Conservation (phyloP, 179 eudicot species). For the Spinacia oleracea region DNA sequence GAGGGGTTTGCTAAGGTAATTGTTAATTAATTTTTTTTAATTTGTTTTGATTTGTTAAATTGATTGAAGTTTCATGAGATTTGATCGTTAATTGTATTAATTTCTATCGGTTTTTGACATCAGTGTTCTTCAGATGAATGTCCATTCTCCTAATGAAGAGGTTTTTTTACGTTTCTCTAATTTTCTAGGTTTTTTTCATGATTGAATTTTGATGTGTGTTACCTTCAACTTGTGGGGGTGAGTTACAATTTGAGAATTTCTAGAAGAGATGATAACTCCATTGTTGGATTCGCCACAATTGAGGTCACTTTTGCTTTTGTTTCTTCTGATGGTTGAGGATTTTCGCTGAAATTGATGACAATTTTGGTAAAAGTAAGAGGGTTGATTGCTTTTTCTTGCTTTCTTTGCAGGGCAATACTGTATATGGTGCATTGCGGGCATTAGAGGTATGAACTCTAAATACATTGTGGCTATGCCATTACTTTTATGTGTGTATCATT, state of each 20-base stretch:
- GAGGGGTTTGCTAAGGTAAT: too few species aligned
- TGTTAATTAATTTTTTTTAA: too few species aligned
- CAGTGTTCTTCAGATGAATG: constrained; percentile 45
- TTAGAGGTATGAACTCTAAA: constrained; percentile 63
- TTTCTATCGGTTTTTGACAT: constrained; percentile 54
- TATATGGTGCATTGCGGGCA: constrained; percentile 93
- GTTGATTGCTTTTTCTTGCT: constrained; percentile 7
- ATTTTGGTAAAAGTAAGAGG: constrained; percentile 31
- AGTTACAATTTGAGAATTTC: constrained; percentile 71
- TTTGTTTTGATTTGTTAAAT: too few species aligned
- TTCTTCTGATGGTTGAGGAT: constrained; percentile 37
- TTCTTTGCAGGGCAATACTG: constrained; percentile 69
- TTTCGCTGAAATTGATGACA: constrained; percentile 62
- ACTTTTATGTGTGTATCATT: not conserved
- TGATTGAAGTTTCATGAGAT: too few species aligned
- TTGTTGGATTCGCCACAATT: constrained; percentile 71
- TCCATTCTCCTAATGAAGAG: constrained; percentile 57
- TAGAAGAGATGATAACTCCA: constrained; percentile 49
- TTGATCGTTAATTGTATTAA: too few species aligned
- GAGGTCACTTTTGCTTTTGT: constrained; percentile 50
- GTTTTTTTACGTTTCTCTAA: constrained; percentile 28
- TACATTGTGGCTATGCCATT: constrained; percentile 7
- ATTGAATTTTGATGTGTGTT: constrained; percentile 13
- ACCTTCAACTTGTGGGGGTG: constrained; percentile 93
- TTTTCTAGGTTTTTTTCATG: not conserved